A percentile compares a stretch with the other conserved stretches of the same genome.
Conservation (phyloP, 805 yeast species). For the Wickerhamiella parazyma region DNA sequence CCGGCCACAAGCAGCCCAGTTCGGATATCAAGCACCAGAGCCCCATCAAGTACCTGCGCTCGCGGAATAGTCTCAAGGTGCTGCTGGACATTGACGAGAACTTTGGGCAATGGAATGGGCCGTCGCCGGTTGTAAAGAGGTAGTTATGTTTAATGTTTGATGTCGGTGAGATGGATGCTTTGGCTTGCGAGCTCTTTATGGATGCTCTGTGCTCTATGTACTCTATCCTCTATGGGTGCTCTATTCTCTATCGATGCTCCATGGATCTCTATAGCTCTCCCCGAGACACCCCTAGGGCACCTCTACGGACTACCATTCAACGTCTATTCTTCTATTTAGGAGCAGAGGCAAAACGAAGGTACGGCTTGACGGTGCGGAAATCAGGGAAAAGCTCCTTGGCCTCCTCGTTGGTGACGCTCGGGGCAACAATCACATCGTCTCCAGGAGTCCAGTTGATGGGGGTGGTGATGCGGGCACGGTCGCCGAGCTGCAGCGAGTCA, state of each 20-base stretch:
- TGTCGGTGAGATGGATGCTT: too few species aligned
- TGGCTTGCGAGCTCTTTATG: too few species aligned
- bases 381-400: conserved; percentile 79
- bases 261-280: too few species aligned
- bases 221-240: too few species aligned
- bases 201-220: too few species aligned
- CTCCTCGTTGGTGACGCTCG: conserved; percentile 69
- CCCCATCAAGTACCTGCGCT: conserved; percentile 28
- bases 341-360: conserved; percentile 57
- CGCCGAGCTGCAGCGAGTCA: conserved; percentile 81
- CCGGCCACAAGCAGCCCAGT: conserved; percentile 31
- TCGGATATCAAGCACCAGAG: conserved; percentile 20
- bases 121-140: too few species aligned
- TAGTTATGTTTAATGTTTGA: too few species aligned
- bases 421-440: conserved; percentile 89
- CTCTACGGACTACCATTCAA: too few species aligned
- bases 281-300: too few species aligned
- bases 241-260: too few species aligned
- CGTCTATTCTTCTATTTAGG: too few species aligned
- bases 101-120: conserved; percentile 24
- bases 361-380: conserved; percentile 82
- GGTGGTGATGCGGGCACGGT: conserved; percentile 77
- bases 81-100: conserved; percentile 33
- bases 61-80: conserved; percentile 31
- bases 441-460: conserved; percentile 90